Percentiles rank a stretch among this genome's conserved stretches.
phyloP scores from a whole-genome alignment of 2,329 filamentous ascomycete species.

The Aspergillus aculeatinus region DNA sequence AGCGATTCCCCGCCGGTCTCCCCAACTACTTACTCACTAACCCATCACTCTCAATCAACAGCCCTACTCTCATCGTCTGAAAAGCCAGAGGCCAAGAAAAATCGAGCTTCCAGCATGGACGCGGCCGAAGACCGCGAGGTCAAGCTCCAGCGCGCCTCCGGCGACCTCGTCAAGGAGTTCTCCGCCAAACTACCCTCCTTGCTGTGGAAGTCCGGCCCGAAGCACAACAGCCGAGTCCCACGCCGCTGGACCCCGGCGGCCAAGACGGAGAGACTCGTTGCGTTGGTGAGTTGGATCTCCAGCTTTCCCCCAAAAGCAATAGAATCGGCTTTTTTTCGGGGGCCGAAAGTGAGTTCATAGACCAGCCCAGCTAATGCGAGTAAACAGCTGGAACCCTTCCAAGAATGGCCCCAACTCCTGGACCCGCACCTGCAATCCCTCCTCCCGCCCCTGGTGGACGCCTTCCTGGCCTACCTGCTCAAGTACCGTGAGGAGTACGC shows the following conservation, averaged over 20 bases:
- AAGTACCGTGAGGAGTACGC: slow-evolving; percentile 44
- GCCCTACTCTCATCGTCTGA: no score
- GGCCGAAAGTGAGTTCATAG: no score
- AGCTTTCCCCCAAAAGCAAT: no score
- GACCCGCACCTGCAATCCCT: slow-evolving; percentile 78
- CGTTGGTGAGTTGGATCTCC: slow-evolving; percentile 33
- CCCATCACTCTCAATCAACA: no score
- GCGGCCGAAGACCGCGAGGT: slow-evolving; percentile 46
- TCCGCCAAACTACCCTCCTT: slow-evolving; percentile 43
- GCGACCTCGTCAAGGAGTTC: slow-evolving; percentile 45
- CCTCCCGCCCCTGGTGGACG: slow-evolving; percentile 70
- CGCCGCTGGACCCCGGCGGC: slow-evolving; percentile 40
- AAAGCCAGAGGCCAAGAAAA: no score
- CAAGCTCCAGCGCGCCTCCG: slow-evolving; percentile 49
- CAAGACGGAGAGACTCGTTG: slow-evolving; percentile 41
- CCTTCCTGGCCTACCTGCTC: slow-evolving; percentile 67
- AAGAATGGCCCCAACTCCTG: slow-evolving; percentile 90
- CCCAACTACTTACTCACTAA: no score
- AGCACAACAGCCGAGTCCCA: slow-evolving; percentile 30
- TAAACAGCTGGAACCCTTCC: slow-evolving; percentile 73
- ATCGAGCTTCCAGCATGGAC: slow-evolving; percentile 38
- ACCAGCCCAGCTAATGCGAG: no score
- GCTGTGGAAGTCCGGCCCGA: slow-evolving; percentile 38
- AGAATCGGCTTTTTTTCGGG: no score
- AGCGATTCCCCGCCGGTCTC: no score